These are phyloP conservation scores for Eremothecium coryli DNA, from an alignment of 1,139 yeast species.

Conservation along the genomic window DNA sequence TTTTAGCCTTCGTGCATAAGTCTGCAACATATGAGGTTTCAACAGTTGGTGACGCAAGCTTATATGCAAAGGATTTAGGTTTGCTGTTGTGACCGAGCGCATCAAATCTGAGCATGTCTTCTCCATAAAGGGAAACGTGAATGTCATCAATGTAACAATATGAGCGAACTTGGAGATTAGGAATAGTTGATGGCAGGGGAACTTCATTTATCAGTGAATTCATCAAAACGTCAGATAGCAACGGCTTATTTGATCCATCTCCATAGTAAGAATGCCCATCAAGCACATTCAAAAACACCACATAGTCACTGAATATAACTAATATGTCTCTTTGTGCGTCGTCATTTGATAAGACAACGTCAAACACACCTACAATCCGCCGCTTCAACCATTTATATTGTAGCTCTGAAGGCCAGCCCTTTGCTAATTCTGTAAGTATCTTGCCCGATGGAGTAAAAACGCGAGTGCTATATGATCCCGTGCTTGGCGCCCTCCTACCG, in stretches of 20 bases:
- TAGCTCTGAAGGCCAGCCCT: constrained; percentile 77
- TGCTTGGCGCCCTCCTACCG: constrained; percentile 40
- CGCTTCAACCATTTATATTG: constrained; percentile 85
- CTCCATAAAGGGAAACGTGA: constrained; percentile 38
- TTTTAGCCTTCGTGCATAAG: constrained; percentile 64
- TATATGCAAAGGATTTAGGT: constrained; percentile 21
- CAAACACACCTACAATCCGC: constrained; percentile 76
- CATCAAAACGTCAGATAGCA: constrained; percentile 74
- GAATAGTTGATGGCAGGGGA: constrained; percentile 58
- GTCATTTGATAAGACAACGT: constrained; percentile 37
- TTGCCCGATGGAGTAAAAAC: constrained; percentile 90
- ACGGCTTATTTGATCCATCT: constrained; percentile 41
- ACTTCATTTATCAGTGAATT: constrained; percentile 82
- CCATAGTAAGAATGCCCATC: constrained; percentile 20
- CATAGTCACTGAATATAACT: constrained; percentile 71
- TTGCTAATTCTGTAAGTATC: constrained; percentile 70
- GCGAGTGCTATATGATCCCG: constrained; percentile 46
- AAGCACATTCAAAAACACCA: constrained; percentile 51
- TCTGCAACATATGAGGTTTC: constrained; percentile 46
- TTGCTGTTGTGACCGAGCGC: constrained; percentile 14
- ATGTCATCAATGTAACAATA: constrained; percentile 62
- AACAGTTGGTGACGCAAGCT: constrained; percentile 25
- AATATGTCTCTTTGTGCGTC: constrained; percentile 40
- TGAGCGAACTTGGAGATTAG: constrained; percentile 55
- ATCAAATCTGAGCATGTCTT: constrained; percentile 30